Evolutionary conservation across 1,139 yeast species (phyloP), one percentile per base, ranked within the genome.

Genomic region (Lodderomyces elongisporus): DNA sequence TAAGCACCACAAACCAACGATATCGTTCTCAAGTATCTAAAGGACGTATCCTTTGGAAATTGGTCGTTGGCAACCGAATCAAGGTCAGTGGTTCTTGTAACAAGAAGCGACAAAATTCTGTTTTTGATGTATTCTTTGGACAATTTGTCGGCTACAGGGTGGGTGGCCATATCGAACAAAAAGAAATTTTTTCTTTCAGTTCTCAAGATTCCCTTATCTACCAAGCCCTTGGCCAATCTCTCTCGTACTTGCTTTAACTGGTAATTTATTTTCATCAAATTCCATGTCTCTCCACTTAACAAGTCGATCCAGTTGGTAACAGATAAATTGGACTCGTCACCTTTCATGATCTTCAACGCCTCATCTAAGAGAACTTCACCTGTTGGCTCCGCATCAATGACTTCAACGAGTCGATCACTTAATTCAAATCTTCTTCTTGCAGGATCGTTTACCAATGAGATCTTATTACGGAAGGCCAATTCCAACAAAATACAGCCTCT

Each of bases 181-280:
- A 93, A 79, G 58, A 91, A 91, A 63, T 87, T 93, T 54, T 89
- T 88, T 55, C 95, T 78, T 57, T 91, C 98, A 2, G 98, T 93
- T 60, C 96, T 79, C 51, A 93, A 71, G 33, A 91, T 82, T n/a
- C 98, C 98, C 62, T 91, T 91, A 58, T 91, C 99, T 21, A 93
- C 99, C 37, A 91, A 70, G 1, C 98, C 99, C 60, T 91, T 91
- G 35, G 96, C 95, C 44, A 91, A 71, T 48, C 99, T 74, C 60
- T 91, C 99, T 52, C 98, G 77, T 4, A 93, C 99, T 60, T 91
- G 98, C 56, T 91, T 91, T 56, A 91, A 74, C 61, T 91, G 99
- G 61, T 89, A 91, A 52, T 83, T 84, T 48, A 91, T 88, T 56
- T 93, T 93, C 76, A 89, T 75, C 48, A 91, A 66, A 59, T 91